These are phyloP conservation scores for Yarrowia bubula DNA, from an alignment of 805 yeast species.

Conservation along the genomic window DNA sequence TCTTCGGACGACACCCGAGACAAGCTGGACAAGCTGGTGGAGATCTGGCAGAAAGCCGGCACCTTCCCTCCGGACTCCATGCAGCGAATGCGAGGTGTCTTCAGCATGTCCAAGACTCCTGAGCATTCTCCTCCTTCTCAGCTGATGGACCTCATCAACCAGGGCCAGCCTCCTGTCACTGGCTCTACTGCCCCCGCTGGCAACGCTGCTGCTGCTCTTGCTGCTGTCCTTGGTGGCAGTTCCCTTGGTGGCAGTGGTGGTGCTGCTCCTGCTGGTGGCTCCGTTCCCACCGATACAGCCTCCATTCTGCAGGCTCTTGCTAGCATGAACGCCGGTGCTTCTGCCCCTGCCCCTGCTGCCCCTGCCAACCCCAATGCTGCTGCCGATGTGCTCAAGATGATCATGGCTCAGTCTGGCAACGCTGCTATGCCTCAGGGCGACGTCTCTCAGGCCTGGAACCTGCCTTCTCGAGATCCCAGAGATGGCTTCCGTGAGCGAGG, in stretches of 20 bases:
- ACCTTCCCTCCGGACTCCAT: constrained; percentile 66
- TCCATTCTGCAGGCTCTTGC: constrained; percentile 70
- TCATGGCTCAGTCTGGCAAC: constrained; percentile 12
- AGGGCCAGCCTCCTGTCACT: constrained; percentile 30
- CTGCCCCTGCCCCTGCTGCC: constrained; percentile 37
- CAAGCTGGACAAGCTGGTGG: constrained; percentile 79
- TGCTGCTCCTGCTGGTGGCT: constrained; percentile 33
- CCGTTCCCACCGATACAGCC: constrained; percentile 50
- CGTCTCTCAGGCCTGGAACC: constrained; percentile 29
- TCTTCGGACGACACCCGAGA: constrained; percentile 41
- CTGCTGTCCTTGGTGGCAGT: constrained; percentile 34
- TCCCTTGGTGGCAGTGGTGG: constrained; percentile 22
- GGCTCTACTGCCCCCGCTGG: constrained; percentile 25
- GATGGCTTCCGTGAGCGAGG: constrained; percentile 21
- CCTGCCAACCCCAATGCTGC: constrained; percentile 17
- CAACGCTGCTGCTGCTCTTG: constrained; percentile 29
- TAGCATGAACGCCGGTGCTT: constrained; percentile 51
- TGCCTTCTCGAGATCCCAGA: constrained; percentile 17
- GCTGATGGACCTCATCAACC: constrained; percentile 34
- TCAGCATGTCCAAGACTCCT: constrained; percentile 58
- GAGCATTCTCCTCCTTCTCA: constrained; percentile 59
- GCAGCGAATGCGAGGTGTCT: constrained; percentile 49
- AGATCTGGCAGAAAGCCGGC: constrained; percentile 85
- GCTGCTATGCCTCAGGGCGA: neutral
- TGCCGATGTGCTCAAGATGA: constrained; percentile 20